Evolutionary conservation across 164 flowering plant genomes (phyloP).

Genomic region (Annona squamosa): DNA sequence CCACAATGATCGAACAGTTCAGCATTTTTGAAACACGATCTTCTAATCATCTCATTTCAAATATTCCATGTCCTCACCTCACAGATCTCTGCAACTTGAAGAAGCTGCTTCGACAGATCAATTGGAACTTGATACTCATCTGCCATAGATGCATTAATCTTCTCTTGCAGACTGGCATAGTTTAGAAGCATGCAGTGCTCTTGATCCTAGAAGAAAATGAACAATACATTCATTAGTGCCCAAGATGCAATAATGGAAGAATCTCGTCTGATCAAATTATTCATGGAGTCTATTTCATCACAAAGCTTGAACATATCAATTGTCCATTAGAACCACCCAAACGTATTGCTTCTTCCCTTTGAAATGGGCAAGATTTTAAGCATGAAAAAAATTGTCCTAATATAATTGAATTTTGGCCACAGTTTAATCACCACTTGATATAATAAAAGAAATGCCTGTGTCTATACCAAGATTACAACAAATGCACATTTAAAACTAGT

Average conservation of each 20-base stretch:
- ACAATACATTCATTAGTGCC: background rate
- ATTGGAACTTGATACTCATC: conserved; percentile 22
- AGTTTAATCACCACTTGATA: too few relatives aligned
- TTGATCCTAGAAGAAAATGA: conserved; percentile 23
- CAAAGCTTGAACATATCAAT: too few relatives aligned
- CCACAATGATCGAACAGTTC: background rate
- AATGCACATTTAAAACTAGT: too few relatives aligned
- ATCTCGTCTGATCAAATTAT: background rate
- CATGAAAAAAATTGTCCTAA: too few relatives aligned
- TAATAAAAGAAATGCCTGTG: too few relatives aligned
- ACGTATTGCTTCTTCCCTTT: too few relatives aligned
- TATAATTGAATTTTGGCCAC: too few relatives aligned
- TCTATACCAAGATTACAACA: too few relatives aligned
- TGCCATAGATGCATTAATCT: conserved; percentile 23
- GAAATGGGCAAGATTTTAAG: too few relatives aligned
- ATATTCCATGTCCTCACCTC: conserved; percentile 44
- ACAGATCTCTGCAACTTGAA: conserved; percentile 77
- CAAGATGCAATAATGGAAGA: background rate
- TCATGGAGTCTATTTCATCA: background rate
- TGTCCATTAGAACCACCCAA: too few relatives aligned
- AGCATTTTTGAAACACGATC: background rate
- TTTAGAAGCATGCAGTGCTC: conserved; percentile 35
- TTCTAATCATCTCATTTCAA: background rate
- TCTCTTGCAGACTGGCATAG: conserved; percentile 47
- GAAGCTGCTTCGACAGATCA: conserved; percentile 41